Evolutionary conservation across 208 protist species (phyloP).

Genomic region (Borovskyia barvae): DNA sequence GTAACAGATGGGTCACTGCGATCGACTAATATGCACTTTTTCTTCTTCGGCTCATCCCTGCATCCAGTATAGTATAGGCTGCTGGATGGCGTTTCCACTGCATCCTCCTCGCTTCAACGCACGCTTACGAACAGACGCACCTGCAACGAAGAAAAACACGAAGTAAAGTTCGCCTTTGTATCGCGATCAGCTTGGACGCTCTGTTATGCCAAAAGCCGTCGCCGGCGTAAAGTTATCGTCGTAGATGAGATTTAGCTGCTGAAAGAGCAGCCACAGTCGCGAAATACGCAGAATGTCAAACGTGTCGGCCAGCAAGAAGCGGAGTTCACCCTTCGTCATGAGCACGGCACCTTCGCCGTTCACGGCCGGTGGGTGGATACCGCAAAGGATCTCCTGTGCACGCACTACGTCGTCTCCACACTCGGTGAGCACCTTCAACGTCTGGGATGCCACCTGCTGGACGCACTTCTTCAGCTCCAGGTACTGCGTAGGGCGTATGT

Average conservation of each 20-base stretch:
- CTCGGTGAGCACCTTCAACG: slow-evolving; percentile 51
- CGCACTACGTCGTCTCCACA: slow-evolving; percentile 70
- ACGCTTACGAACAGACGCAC: too few relatives aligned
- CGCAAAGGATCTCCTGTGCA: slow-evolving; percentile 58
- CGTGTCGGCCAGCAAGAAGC: slow-evolving; percentile 63
- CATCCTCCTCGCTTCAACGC: too few relatives aligned
- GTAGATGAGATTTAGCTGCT: slow-evolving; percentile 85
- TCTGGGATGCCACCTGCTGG: slow-evolving; percentile 33
- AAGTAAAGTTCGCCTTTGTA: neutral
- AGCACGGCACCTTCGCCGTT: slow-evolving; percentile 83
- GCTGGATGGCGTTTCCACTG: too few relatives aligned
- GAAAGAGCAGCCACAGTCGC: slow-evolving; percentile 86
- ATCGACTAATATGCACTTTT: too few relatives aligned
- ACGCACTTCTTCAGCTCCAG: slow-evolving; percentile 78
- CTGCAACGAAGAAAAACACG: too few relatives aligned
- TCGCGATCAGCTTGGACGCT: slow-evolving; percentile 10
- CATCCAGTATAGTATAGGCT: too few relatives aligned
- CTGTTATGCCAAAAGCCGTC: slow-evolving; percentile 82
- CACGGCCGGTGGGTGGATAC: slow-evolving; percentile 80
- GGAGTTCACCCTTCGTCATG: slow-evolving; percentile 91
- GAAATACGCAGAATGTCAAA: slow-evolving; percentile 88
- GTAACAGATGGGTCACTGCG: too few relatives aligned
- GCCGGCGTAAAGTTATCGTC: slow-evolving; percentile 79
- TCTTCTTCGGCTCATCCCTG: too few relatives aligned
- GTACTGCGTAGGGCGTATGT: slow-evolving; percentile 82